Evolutionary conservation across 1,284 basidiomycete species (phyloP), one percentile per base, ranked within the genome.

Genomic region (Trametes pubescens): DNA sequence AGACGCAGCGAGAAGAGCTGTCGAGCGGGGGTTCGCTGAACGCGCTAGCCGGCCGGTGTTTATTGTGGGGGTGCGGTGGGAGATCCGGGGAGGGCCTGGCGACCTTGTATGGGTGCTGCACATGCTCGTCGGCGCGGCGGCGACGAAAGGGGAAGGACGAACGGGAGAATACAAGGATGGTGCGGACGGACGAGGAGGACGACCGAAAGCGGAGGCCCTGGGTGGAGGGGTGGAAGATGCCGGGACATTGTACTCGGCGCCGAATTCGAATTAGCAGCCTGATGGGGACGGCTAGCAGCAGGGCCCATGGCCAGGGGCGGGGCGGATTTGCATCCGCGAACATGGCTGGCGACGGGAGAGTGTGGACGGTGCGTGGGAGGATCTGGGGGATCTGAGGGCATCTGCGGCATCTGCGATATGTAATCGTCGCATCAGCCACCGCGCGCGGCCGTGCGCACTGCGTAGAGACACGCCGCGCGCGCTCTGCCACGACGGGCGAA

Each of bases 291-390:
- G 38, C 18, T 16, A 14, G 48, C 32, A 46, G 49, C 51, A 38
- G n/a, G 32, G 13, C 13, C 4, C 37, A 16, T 35, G 37, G 53
- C 16, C 29, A 24, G 40, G 40, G 43, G 22, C 11, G 44, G 44
- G 16, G 57, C n/a, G 65, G 64, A 74, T 76, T 76, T 75, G 73
- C 75, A 71, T 76, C 75, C 75, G 75, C 75, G 75, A 76, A 74
- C 67, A 72, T 73, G 61, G 54, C 48, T 56, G 57, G 62, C 21
- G 37, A 44, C n/a, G 21, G 26, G 34, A 44, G 37, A 51, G n/a
- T 38, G 51, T 51, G 64, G 40, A 43, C 40, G 40, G 57, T 22
- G 69, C 73, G 73, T 65, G 66, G 47, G 66, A 73, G 74, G 74
- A 76, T 76, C 73, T 13, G 47, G 18, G 51, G 43, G 62, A 62